phyloP scores from a whole-genome alignment of 2,329 filamentous ascomycete genomes.

The Aciculosporium take region DNA sequence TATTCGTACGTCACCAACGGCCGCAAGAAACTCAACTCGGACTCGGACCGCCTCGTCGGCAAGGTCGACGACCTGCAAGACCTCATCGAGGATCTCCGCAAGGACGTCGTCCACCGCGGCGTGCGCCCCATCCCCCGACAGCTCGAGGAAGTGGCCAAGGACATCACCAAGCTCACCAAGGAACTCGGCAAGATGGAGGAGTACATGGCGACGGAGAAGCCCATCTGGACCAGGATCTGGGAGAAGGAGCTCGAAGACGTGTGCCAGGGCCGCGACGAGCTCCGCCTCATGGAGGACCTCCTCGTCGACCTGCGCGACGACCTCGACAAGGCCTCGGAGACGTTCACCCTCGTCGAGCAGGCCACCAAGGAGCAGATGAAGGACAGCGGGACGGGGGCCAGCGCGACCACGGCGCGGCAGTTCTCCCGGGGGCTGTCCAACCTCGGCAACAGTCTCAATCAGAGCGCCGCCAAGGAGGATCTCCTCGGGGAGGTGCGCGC shows the following conservation, averaged over 20 bases:
- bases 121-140: slow-evolving; percentile 83
- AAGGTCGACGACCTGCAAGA: slow-evolving; percentile 97
- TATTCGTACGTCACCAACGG: slow-evolving; percentile 73
- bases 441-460: slow-evolving; percentile 48
- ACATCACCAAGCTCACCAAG: slow-evolving; percentile 65
- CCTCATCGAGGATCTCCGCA: slow-evolving; percentile 86
- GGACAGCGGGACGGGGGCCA: slow-evolving; percentile 41
- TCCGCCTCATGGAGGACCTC: slow-evolving; percentile 92
- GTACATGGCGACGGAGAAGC: slow-evolving; percentile 81
- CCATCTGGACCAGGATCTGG: slow-evolving; percentile 98
- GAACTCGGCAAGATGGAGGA: slow-evolving; percentile 93
- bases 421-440: slow-evolving; percentile 41
- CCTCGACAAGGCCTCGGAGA: slow-evolving; percentile 84
- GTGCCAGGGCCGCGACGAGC: slow-evolving; percentile 85
- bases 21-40: slow-evolving; percentile 72
- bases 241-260: slow-evolving; percentile 94
- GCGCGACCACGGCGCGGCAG: slow-evolving; percentile 37
- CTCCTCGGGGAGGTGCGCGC: slow-evolving; percentile 88
- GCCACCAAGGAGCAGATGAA: slow-evolving; percentile 97
- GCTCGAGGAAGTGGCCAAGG: slow-evolving; percentile 77
- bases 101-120: slow-evolving; percentile 87
- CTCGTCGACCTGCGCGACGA: slow-evolving; percentile 87
- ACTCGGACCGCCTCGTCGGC: slow-evolving; percentile 80
- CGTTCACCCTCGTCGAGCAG: slow-evolving; percentile 89
- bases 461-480: slow-evolving; percentile 72